Conservation (phyloP, 1,284 basidiomycete genomes). For the Agaricales sp. region DNA sequence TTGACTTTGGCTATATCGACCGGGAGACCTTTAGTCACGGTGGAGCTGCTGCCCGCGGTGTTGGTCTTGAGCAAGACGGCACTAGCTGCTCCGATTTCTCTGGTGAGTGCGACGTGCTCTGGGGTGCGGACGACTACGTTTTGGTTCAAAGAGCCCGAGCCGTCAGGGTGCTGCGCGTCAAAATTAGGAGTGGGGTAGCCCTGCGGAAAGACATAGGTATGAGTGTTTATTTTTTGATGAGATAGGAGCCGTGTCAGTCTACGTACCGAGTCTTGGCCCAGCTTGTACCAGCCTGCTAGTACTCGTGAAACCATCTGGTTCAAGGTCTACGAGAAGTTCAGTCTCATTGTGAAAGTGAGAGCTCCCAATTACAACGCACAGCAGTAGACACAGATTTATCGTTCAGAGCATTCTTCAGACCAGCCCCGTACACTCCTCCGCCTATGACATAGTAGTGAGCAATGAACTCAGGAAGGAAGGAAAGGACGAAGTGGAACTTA, state of each 20-base stretch:
- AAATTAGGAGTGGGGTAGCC: slow-evolving; percentile 47
- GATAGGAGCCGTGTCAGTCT: neutral
- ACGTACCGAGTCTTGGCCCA: slow-evolving; percentile 38
- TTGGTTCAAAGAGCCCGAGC: slow-evolving; percentile 32
- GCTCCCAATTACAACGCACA: slow-evolving; percentile 22
- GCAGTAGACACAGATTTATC: slow-evolving; percentile 32
- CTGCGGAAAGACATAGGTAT: slow-evolving; percentile 14
- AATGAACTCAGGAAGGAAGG: neutral
- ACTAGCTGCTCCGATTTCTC: slow-evolving; percentile 59
- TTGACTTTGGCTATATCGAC: slow-evolving; percentile 37
- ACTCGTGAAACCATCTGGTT: slow-evolving; percentile 64
- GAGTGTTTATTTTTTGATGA: too few species aligned
- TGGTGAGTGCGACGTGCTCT: slow-evolving; percentile 41
- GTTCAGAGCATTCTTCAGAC: slow-evolving; percentile 24
- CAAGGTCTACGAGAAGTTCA: slow-evolving; percentile 32
- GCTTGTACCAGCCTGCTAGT: slow-evolving; percentile 47
- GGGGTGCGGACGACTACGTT: slow-evolving; percentile 54
- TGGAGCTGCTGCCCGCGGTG: slow-evolving; percentile 17
- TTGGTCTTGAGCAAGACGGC: slow-evolving; percentile 74
- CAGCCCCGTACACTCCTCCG: slow-evolving; percentile 22
- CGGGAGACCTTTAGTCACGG: slow-evolving; percentile 25
- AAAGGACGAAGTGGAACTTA: slow-evolving; percentile 10
- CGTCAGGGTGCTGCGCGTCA: slow-evolving; percentile 37
- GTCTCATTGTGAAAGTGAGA: slow-evolving; percentile 14
- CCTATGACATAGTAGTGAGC: slow-evolving; percentile 15